Percentiles rank a stretch among this genome's conserved stretches.
These are phyloP conservation scores for Penicillium palitans DNA, from an alignment of 2,329 filamentous ascomycete species.

Conservation along the genomic window DNA sequence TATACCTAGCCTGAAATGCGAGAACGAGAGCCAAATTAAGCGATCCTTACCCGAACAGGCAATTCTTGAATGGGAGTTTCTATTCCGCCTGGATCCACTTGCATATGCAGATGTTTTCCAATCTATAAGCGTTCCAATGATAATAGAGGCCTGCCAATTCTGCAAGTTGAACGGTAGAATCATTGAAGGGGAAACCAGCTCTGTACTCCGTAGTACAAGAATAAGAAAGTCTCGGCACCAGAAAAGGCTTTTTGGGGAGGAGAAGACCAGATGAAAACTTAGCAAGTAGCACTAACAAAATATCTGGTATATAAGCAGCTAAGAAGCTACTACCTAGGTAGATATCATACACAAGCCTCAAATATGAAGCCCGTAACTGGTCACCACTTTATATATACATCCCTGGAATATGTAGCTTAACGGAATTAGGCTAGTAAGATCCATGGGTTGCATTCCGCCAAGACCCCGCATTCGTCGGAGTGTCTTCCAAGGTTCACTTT, in stretches of 20 bases:
- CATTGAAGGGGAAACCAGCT: neutral
- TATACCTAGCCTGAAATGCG: conserved; percentile 7
- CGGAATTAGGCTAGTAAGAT: conserved; percentile 1
- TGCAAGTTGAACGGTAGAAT: neutral
- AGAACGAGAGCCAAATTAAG: conserved; percentile 20
- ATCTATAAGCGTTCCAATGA: neutral
- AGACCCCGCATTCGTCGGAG: conserved; percentile 21
- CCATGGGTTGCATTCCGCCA: conserved; percentile 9
- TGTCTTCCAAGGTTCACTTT: conserved; percentile 3
- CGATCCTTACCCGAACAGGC: conserved; percentile 22
- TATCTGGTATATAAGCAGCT: no score
- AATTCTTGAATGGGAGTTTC: conserved; percentile 6
- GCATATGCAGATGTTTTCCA: neutral
- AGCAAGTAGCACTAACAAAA: neutral
- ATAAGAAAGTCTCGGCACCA: neutral
- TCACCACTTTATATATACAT: neutral
- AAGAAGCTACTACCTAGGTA: neutral
- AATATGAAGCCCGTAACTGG: neutral
- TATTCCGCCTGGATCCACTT: conserved; percentile 17
- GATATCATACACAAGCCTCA: neutral
- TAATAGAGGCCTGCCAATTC: neutral
- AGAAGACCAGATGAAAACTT: neutral
- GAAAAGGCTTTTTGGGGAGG: neutral
- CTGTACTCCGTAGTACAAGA: neutral
- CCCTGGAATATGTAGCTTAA: neutral